These are phyloP conservation scores for Brassica nigra DNA, from an alignment of 345 rosid species.

Conservation along the genomic window DNA sequence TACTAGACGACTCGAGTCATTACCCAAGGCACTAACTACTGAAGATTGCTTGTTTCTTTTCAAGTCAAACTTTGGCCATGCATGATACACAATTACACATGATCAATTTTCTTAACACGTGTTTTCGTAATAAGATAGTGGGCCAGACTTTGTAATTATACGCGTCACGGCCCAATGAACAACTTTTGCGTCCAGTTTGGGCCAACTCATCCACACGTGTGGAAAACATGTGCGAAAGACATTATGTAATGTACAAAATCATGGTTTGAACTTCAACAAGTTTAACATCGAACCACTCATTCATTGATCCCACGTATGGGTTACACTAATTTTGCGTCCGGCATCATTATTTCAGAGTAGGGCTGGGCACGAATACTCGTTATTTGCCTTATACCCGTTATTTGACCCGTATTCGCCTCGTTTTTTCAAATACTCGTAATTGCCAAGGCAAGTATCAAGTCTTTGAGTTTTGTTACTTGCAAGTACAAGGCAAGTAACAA, in stretches of 20 bases:
- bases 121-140: not conserved
- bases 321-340: slow-evolving; percentile 7
- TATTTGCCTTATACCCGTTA: too few species aligned
- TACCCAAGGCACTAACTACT: not conserved
- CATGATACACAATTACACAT: too few species aligned
- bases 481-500: too few species aligned
- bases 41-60: not conserved
- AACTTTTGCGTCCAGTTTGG: not conserved
- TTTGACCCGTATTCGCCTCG: too few species aligned
- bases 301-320: slow-evolving; percentile 34
- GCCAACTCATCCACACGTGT: slow-evolving; percentile 20
- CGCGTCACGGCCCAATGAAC: slow-evolving; percentile 9
- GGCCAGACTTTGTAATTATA: not conserved
- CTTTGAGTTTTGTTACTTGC: too few species aligned
- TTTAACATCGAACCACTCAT: slow-evolving; percentile 21
- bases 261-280: slow-evolving; percentile 13
- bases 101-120: not conserved
- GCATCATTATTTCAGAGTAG: slow-evolving; percentile 21
- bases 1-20: not conserved
- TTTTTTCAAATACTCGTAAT: too few species aligned
- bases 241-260: not conserved
- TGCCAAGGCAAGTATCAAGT: too few species aligned
- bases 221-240: not conserved
- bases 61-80: not conserved
- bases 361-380: too few species aligned